Evolutionary conservation across 1,139 yeast genomes (phyloP).

Genomic region (Geotrichum aggregatum): DNA sequence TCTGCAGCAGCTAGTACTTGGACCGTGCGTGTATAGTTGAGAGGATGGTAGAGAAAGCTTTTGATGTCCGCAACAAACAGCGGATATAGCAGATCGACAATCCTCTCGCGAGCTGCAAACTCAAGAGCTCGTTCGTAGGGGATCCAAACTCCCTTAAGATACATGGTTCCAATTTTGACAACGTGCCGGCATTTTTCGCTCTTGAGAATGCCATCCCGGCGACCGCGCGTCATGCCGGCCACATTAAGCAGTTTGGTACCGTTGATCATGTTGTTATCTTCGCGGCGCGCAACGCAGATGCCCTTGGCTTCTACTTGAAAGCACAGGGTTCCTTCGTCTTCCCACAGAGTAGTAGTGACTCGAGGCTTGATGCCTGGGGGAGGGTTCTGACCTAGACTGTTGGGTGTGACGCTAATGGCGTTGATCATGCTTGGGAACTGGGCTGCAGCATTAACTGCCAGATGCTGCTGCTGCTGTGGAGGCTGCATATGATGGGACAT

Average conservation of each 20-base stretch:
- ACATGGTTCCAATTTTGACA: constrained; percentile 95
- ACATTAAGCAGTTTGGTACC: constrained; percentile 56
- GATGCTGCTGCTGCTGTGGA: constrained; percentile 7
- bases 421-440: constrained; percentile 37
- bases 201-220: constrained; percentile 86
- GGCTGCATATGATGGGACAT: constrained; percentile 7
- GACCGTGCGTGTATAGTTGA: constrained; percentile 37
- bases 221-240: constrained; percentile 55
- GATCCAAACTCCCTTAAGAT: constrained; percentile 95
- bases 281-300: constrained; percentile 49
- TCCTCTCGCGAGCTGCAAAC: constrained; percentile 85
- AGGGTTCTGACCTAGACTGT: constrained; percentile 30
- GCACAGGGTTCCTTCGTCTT: constrained; percentile 89
- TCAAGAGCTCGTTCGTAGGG: constrained; percentile 90
- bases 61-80: constrained; percentile 71
- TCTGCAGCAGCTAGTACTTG: constrained; percentile 40
- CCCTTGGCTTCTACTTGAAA: constrained; percentile 59
- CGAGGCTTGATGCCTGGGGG: constrained; percentile 66
- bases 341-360: constrained; percentile 96
- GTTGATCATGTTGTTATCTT: constrained; percentile 51
- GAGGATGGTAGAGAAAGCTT: constrained; percentile 31
- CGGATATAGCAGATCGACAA: constrained; percentile 80
- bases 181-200: constrained; percentile 86
- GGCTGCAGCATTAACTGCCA: constrained; percentile 25
- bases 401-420: constrained; percentile 28